Percentiles rank a stretch among this genome's conserved stretches.
phyloP scores from a whole-genome alignment of 768 basidiomycete species.

The Boletus rubroflammeus region DNA sequence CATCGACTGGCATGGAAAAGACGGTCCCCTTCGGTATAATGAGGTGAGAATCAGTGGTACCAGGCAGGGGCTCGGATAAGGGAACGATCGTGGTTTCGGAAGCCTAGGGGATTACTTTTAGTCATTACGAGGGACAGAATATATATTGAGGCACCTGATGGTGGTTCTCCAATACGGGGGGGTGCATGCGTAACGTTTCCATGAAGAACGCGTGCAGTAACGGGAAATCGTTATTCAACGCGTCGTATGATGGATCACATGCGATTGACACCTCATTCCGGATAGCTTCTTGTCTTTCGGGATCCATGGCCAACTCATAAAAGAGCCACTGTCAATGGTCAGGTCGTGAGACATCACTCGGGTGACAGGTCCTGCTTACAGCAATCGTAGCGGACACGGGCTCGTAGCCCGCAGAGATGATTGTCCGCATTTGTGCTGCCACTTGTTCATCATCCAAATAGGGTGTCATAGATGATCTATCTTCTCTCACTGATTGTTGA shows the following conservation, averaged over 20 bases:
- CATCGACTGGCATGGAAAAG: conserved; percentile 53
- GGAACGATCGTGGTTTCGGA: conserved; percentile 51
- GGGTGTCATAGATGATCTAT: conserved; percentile 38
- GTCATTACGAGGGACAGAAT: background rate
- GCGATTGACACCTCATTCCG: conserved; percentile 50
- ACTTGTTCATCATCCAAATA: conserved; percentile 48
- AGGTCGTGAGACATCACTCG: conserved; percentile 1
- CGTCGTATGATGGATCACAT: conserved; percentile 49
- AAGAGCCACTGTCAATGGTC: conserved; percentile 51
- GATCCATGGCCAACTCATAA: conserved; percentile 55
- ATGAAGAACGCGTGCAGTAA: conserved; percentile 59
- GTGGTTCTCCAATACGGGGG: conserved; percentile 62
- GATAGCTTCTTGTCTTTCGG: conserved; percentile 50
- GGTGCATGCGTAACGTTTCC: conserved; percentile 60
- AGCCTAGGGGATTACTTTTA: conserved; percentile 35
- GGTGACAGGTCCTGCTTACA: conserved; percentile 19
- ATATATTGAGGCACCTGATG: conserved; percentile 43
- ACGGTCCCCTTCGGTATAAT: conserved; percentile 56
- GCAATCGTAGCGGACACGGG: conserved; percentile 36
- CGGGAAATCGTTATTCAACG: conserved; percentile 45
- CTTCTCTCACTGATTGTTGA: conserved; percentile 36
- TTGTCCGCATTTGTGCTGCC: conserved; percentile 58
- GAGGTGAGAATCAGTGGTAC: conserved; percentile 40
- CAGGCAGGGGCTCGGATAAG: conserved; percentile 48
- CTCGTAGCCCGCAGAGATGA: conserved; percentile 55